Evolutionary conservation across 345 rosid genomes (phyloP), one percentile per base, ranked within the genome.

Genomic region (Bretschneidera sinensis): DNA sequence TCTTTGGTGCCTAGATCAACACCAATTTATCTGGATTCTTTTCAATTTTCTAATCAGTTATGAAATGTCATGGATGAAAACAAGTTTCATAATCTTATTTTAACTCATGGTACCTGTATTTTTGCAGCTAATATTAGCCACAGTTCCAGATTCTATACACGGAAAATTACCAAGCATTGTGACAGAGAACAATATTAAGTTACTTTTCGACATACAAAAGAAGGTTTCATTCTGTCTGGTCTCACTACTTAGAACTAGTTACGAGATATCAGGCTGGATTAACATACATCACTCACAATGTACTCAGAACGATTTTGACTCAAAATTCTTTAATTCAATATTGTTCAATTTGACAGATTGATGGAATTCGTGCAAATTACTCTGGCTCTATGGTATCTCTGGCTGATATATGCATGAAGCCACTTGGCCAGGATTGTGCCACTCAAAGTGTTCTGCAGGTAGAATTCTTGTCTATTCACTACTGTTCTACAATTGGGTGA

Each of bases 391-490:
- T 78, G 85, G 51, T 94, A 76, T 81, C 99, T 43, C 77, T 94
- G 78, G 76, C 85, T 54, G 96, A 94, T 71, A 94, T 94, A 61
- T 94, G 97, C 78, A 66, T 87, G 96, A 94, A 94, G 76, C 99
- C 97, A n/a, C 77, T 94, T 56, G 96, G 80, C 61, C 82, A 84
- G 65, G 95, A 90, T 74, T 94, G 99, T 76, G 96, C 97, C 60
- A 90, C 92, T 61, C 99, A 94, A 70, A 89, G 89, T 78, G 75
- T 94, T 63, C 71, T 94, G 49, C 99, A 92, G 97, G 99, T 94
- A 68, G 48, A 25, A 14, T 55, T 71, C 62, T 67, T 58, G 6
- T 49, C 50, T 17, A 34, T 7, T 60, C 34, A 34, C n/a, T 59
- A 39, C 47, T 60, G 56, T 50, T 60, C 24, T 61, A 25, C 15